Evolutionary conservation across 176 grass and related monocot species (phyloP).

Genomic region (Pontederia paniculata): DNA sequence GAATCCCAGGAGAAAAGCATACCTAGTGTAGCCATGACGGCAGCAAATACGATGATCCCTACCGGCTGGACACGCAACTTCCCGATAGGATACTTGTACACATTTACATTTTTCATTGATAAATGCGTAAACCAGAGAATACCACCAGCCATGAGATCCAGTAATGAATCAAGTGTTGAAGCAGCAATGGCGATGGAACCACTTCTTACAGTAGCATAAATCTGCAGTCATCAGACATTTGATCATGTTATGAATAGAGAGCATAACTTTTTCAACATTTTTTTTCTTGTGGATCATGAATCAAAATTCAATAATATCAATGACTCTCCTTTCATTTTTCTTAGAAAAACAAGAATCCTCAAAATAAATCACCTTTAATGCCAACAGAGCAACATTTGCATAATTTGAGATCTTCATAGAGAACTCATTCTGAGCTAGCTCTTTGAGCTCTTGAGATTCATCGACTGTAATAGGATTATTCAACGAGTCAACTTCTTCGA

Average conservation of each 20-base stretch:
- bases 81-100: slow-evolving; percentile 88
- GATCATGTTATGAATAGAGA: background rate
- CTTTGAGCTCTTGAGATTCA: slow-evolving; percentile 28
- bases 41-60: slow-evolving; percentile 91
- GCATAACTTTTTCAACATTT: too few species aligned
- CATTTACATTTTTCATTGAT: slow-evolving; percentile 82
- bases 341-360: background rate
- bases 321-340: background rate
- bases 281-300: background rate
- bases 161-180: slow-evolving; percentile 82
- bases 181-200: slow-evolving; percentile 95
- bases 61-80: slow-evolving; percentile 90
- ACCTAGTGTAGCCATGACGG: slow-evolving; percentile 90
- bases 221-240: slow-evolving; percentile 19
- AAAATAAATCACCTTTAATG: slow-evolving; percentile 46
- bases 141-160: slow-evolving; percentile 92
- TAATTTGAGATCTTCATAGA: slow-evolving; percentile 89
- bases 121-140: slow-evolving; percentile 98
- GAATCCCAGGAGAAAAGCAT: background rate
- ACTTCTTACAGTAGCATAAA: slow-evolving; percentile 86
- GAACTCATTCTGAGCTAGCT: slow-evolving; percentile 82
- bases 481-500: slow-evolving; percentile 51
- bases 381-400: slow-evolving; percentile 76
- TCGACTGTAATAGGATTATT: slow-evolving; percentile 36
- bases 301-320: background rate